Conservation (phyloP, 2,329 filamentous ascomycete genomes). For the Epichloe coenophiala region DNA sequence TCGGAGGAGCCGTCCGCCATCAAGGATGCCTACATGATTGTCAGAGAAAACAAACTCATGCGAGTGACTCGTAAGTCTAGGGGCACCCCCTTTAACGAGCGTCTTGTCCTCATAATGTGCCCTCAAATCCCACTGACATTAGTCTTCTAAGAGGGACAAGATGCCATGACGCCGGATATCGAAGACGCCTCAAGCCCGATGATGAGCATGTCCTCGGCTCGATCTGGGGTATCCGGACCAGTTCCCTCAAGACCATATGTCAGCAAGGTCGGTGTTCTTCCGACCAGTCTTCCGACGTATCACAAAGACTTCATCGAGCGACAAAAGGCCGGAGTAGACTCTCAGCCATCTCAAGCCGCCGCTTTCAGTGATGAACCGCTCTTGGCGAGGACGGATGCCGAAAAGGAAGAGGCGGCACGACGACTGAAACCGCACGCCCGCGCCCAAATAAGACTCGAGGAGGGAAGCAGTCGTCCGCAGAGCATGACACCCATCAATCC, state of each 20-base stretch:
- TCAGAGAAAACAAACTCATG: conserved; percentile 96
- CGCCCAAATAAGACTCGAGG: conserved; percentile 55
- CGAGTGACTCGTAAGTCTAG: conserved; percentile 68
- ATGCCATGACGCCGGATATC: conserved; percentile 20
- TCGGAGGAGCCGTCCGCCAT: conserved; percentile 92
- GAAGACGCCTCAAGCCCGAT: conserved; percentile 34
- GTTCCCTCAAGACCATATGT: conserved; percentile 43
- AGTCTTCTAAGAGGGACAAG: conserved; percentile 17
- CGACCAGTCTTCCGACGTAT: conserved; percentile 79
- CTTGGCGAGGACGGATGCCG: conserved; percentile 47
- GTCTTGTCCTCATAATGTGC: neutral
- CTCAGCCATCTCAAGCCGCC: conserved; percentile 27
- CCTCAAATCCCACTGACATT: conserved; percentile 8
- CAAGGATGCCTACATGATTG: conserved; percentile 97
- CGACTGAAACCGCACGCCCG: conserved; percentile 77
- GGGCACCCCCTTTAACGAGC: neutral
- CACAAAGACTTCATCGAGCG: conserved; percentile 84
- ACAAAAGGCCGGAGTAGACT: conserved; percentile 38
- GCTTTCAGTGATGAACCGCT: conserved; percentile 33
- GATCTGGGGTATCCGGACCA: conserved; percentile 37
- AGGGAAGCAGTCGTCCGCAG: conserved; percentile 43
- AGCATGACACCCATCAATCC: conserved; percentile 50
- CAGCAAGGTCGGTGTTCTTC: conserved; percentile 82
- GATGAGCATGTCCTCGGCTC: conserved; percentile 39
- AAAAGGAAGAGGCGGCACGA: conserved; percentile 69